Evolutionary conservation across 2,329 filamentous ascomycete species (phyloP), one percentile per base, ranked within the genome.

Genomic region (Septoria linicola): DNA sequence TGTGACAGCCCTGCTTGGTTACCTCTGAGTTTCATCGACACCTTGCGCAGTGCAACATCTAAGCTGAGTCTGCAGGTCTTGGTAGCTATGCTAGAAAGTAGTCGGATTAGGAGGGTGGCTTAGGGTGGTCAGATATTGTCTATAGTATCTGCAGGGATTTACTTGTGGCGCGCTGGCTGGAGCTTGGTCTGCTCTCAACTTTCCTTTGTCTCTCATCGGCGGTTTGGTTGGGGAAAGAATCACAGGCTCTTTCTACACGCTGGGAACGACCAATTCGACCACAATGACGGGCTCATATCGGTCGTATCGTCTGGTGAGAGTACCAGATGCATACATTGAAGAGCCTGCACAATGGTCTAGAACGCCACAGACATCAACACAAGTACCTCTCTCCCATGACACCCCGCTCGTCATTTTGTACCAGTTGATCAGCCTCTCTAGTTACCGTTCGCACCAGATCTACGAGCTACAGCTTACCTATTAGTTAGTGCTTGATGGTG

Each of bases 211-310:
- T 17, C 14, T 19, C 19, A 19, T 27, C 21, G 21, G 34, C 34
- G 31, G 10, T 39, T 37, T 25, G 13, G 41, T 41, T 51, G 48
- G 48, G 41, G 37, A 17, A 21, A 25, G 44, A 41, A 42, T 13
- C 41, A 27, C 25, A 17, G 17, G n/a, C 41, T 34, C 35, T 46
- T 39, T 43, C 23, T 41, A 21, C 32, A 45, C 31, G 49, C 49
- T 52, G 49, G 17, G 43, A 52, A 52, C 49, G 43, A 51, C 35
- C 30, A 45, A 21, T 41, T 41, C 32, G 21, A 47, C 42, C 49
- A 52, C 49, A 35, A 47, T 52, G 49, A 30, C 49, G 43, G 49
- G 21, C 30, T 13, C 42, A 21, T 34, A 41, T 47, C 49, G 49
- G 49, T 32, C 42, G 31, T 13, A 37, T 21, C 35, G 21, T 23